Base-by-base conservation (phyloP, 202 grass and related monocot genomes). In the Zizania palustris region DNA sequence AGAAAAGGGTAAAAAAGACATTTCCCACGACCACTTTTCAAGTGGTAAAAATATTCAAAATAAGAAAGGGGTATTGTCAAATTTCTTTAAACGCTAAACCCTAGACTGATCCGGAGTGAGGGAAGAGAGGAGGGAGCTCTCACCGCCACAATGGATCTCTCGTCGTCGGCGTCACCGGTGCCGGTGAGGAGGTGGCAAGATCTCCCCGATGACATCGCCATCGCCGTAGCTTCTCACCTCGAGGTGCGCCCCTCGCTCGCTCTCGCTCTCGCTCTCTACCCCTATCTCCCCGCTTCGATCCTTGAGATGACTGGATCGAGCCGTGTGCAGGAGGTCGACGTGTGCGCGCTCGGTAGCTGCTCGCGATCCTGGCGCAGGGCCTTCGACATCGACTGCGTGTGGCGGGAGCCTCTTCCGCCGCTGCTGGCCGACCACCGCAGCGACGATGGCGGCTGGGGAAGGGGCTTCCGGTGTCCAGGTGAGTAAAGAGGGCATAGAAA, bases 321-420 rank as follows among this genome's bases (percentile, higher is more conserved):
- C 54, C 57, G 20, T 53, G 76, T 21, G 18, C 82, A 97, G 91
- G 88, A 80, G 62, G 75, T 60, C 8, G 91, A 97, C 69, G 86
- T 97, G 75, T 97, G 91, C 84, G 75, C 93, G 5, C 81, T 97
- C 45, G 86, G 88, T 35, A 37, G 75, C 10, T 93, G 86, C 75
- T 93, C 86, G 6, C 76, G 79, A 34, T 84, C 90, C 73, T 97
- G 91, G 91, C 75, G 75, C 33, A 55, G 69, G 28, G 61, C 92
- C 76, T 97, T 91, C 88, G 87, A 85, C 81, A 78, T 78, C 3
- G 70, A 93, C 70, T 86, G 69, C 68, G 69, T 97, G 12, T 97
- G n/a, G n/a, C n/a, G 93, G 91, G 84, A 73, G 60, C 61, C 88
- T 97, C 53, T 97, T 89, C 75, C 74, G 85, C 8, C 77, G 79